A percentile compares a stretch with the other conserved stretches of the same genome.
These are phyloP conservation scores for Nectriaceae sp. DNA, from an alignment of 2,329 filamentous ascomycete genomes.

Conservation along the genomic window DNA sequence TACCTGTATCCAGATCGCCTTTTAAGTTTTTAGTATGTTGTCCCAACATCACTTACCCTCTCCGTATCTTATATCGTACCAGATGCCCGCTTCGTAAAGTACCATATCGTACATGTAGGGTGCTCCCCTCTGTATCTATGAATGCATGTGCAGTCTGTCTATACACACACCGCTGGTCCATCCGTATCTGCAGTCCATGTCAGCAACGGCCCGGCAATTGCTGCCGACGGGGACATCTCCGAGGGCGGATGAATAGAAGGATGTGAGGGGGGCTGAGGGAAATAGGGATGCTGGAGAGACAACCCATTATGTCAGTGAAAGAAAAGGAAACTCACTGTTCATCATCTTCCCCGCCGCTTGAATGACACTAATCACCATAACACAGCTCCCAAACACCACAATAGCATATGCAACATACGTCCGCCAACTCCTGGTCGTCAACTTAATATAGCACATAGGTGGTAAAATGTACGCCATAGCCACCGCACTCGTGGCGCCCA, in stretches of 20 bases:
- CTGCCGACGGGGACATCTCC: not conserved
- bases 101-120: conserved; percentile 1
- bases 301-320: too few species aligned
- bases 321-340: conserved; percentile 38
- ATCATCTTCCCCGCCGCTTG: conserved; percentile 72
- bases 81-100: not conserved
- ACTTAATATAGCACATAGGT: conserved; percentile 91
- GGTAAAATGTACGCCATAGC: conserved; percentile 94
- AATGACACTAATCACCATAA: conserved; percentile 80
- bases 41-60: too few species aligned
- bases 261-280: too few species aligned
- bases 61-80: too few species aligned
- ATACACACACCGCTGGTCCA: conserved; percentile 27
- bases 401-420: conserved; percentile 70
- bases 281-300: too few species aligned
- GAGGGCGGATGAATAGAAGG: too few species aligned
- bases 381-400: conserved; percentile 76
- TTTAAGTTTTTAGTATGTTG: too few species aligned
- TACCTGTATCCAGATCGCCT: too few species aligned
- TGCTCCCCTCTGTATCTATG: not conserved
- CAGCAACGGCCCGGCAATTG: conserved; percentile 7
- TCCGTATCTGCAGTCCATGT: conserved; percentile 25
- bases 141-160: not conserved
- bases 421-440: conserved; percentile 76
- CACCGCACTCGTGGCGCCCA: conserved; percentile 92